A percentile compares a stretch with the other conserved stretches of the same genome.
These are phyloP conservation scores for Gracilaria gracilis DNA, from an alignment of 23 red algal genomes.

Conservation along the genomic window DNA sequence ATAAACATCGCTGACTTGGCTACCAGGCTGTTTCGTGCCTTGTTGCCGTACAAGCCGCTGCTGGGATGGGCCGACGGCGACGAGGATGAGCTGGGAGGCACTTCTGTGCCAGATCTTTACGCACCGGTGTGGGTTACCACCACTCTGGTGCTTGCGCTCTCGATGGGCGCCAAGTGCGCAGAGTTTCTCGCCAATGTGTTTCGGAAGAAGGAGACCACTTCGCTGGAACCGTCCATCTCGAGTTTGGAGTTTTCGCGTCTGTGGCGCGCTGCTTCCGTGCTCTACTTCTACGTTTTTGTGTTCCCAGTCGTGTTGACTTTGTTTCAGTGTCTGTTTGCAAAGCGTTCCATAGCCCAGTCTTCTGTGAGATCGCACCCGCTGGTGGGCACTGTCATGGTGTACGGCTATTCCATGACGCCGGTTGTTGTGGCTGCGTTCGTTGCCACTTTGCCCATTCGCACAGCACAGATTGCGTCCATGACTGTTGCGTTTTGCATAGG, in stretches of 20 bases:
- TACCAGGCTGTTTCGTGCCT: conserved; percentile 65
- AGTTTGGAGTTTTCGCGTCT: conserved; percentile 64
- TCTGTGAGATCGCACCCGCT: conserved; percentile 38
- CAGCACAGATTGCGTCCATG: conserved; percentile 78
- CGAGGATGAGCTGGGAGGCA: conserved; percentile 72
- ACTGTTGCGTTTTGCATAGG: conserved; percentile 67
- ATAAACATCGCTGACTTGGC: conserved; percentile 66
- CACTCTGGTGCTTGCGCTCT: conserved; percentile 78
- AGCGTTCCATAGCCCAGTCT: conserved; percentile 46
- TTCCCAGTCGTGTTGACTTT: conserved; percentile 71
- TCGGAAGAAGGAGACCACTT: conserved; percentile 60
- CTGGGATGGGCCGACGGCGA: conserved; percentile 72
- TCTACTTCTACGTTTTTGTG: conserved; percentile 83
- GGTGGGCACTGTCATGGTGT: conserved; percentile 77
- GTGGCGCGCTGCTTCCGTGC: conserved; percentile 61
- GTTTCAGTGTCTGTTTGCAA: conserved; percentile 73
- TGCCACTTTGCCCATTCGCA: conserved; percentile 63
- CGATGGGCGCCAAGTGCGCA: conserved; percentile 62
- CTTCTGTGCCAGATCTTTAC: conserved; percentile 83
- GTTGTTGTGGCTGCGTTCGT: conserved; percentile 80
- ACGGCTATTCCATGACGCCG: conserved; percentile 85
- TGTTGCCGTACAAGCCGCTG: conserved; percentile 78
- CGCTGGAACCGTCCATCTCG: conserved; percentile 13
- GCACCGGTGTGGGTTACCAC: conserved; percentile 87
- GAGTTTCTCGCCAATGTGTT: conserved; percentile 75